Evolutionary conservation across 2,329 filamentous ascomycete species (phyloP), one percentile per base, ranked within the genome.

Genomic region (Davidsoniella australis): DNA sequence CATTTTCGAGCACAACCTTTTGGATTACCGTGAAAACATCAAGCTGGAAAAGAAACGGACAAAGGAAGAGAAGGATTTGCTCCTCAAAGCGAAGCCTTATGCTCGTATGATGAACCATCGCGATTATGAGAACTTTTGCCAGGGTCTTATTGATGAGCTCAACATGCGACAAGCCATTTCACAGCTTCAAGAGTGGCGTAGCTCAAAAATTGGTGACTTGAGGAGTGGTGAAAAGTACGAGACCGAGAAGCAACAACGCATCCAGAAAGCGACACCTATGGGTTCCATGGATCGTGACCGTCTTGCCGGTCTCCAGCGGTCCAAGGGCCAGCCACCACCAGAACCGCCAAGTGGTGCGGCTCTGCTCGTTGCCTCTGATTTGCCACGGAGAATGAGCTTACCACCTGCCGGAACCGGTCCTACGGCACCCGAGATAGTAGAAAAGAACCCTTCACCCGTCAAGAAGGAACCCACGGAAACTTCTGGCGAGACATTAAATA

Each of bases 1-100:
- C 46, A 83, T 98, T 5, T 96, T 98, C 58, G 88, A 96, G 61
- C 91, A 98, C 64, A 84, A 84, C 53, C 70, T 98, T 24, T 71
- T 98, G 3, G 89, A 98, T 50, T 98, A 98, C 60, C 75, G 87
- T 54, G 93, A 94, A 63, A 94, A 94, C 61, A 82, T 76, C 23
- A 83, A 86, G 46, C 64, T 81, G 4, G 91, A 98, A 60, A 98
- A 96, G 75, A 94, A 88, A 66, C 77, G 88, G 33, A 93, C 86
- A 0, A 96, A 96, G 61, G 91, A 98, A 61, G 91, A 98, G 63
- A 77, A 82, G 48, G 91, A 96, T 48, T 66, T 96, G 12, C 65
- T 94, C 14, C 89, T 89, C 65, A 94, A 94, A 62, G 83, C 87
- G 4, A 98, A 98, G 59, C 91, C 91, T 0, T 95, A 95, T 59